These are phyloP conservation scores for Ceratocystis huliohia DNA, from an alignment of 2,329 filamentous ascomycete species.

Conservation along the genomic window DNA sequence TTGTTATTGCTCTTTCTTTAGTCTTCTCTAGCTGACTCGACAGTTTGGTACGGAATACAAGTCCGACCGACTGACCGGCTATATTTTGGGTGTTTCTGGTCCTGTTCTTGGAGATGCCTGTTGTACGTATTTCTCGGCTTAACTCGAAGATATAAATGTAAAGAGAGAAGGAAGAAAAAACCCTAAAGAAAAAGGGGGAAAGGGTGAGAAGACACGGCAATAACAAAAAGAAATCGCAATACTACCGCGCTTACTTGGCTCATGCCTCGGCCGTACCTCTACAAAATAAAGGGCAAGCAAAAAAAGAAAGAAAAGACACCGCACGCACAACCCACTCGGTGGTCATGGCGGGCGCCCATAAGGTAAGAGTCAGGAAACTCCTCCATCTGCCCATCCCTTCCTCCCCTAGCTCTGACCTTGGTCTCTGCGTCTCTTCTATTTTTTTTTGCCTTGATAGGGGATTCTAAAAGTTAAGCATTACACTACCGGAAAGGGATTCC, in stretches of 20 bases:
- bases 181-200: not conserved
- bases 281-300: not conserved
- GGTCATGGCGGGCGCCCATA: not conserved
- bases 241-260: not conserved
- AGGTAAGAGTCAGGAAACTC: constrained; percentile 8
- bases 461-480: not conserved
- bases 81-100: not conserved
- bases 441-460: not conserved
- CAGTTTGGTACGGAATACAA: not conserved
- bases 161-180: not conserved
- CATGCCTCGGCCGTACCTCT: not conserved
- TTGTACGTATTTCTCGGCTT: not conserved
- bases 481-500: not conserved
- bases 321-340: not conserved
- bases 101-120: not conserved
- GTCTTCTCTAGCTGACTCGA: too few relatives aligned
- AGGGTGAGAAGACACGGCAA: not conserved
- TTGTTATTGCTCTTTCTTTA: not conserved
- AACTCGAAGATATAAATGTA: not conserved
- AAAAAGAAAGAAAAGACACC: not conserved
- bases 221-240: not conserved
- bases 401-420: not conserved
- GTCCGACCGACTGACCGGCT: not conserved
- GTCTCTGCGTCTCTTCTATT: not conserved
- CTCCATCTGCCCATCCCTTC: not conserved